Percentiles rank a stretch among this genome's conserved stretches.
phyloP scores from a whole-genome alignment of 176 grass and related monocot genomes.

The Carex cristatella region DNA sequence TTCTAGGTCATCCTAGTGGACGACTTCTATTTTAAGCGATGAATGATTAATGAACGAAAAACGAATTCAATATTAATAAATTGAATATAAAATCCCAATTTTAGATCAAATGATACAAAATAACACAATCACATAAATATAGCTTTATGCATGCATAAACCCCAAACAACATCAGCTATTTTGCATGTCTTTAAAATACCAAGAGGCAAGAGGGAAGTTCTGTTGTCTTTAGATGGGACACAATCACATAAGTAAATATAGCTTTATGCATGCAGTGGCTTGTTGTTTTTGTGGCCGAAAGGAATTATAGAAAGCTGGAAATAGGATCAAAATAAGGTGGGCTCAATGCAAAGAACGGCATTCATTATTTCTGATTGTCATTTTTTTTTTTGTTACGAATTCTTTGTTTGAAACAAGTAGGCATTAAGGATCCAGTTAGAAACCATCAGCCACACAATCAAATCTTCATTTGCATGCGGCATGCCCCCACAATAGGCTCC shows the following conservation, averaged over 20 bases:
- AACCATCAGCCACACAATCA: neutral
- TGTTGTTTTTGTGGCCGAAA: neutral
- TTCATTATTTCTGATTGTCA: neutral
- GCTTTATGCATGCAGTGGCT: neutral
- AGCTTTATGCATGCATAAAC: too few relatives aligned
- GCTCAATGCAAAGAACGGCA: neutral
- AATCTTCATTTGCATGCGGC: neutral
- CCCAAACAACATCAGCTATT: neutral
- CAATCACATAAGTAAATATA: neutral
- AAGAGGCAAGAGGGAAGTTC: neutral
- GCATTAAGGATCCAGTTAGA: neutral
- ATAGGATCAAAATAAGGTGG: neutral
- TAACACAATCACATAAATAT: too few relatives aligned
- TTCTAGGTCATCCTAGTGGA: too few relatives aligned
- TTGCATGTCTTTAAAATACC: neutral
- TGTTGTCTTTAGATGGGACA: neutral
- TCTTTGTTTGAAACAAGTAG: too few relatives aligned
- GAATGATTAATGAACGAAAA: too few relatives aligned
- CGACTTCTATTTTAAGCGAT: too few relatives aligned
- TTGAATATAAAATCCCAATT: too few relatives aligned
- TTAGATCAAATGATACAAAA: too few relatives aligned
- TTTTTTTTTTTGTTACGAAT: too few relatives aligned
- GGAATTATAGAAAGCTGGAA: neutral
- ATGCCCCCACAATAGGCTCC: constrained; percentile 6
- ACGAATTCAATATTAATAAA: too few relatives aligned